These are phyloP conservation scores for Asterophora lycoperdoides DNA, from an alignment of 768 basidiomycete species.

Conservation along the genomic window DNA sequence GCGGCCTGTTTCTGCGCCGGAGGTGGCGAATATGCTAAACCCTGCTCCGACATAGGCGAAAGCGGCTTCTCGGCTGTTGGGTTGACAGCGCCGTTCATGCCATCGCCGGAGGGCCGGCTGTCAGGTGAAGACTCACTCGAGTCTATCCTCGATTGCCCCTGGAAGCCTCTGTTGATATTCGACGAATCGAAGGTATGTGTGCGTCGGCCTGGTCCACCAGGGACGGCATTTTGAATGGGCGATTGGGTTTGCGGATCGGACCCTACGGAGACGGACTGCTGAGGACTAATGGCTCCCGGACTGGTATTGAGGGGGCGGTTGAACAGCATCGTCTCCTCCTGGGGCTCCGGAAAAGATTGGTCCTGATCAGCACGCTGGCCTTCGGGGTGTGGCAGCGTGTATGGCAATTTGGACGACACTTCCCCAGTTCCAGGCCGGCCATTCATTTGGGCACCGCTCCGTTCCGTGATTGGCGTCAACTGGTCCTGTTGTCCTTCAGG, in stretches of 20 bases:
- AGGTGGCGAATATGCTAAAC: background rate
- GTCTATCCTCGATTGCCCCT: conserved; percentile 9
- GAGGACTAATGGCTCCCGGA: conserved; percentile 5
- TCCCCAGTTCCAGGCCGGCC: conserved; percentile 1
- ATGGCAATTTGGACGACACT: background rate
- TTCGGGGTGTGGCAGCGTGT: background rate
- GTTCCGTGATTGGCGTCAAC: conserved; percentile 20
- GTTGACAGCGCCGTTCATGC: background rate
- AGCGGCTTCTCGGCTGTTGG: conserved; percentile 9
- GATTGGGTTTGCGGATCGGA: background rate
- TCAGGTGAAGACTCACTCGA: conserved; percentile 1
- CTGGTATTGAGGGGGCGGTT: conserved; percentile 4
- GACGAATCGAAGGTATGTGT: conserved; percentile 12
- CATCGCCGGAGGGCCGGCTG: conserved; percentile 5
- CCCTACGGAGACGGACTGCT: background rate
- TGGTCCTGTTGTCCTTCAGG: conserved; percentile 15
- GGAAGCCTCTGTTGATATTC: conserved; percentile 8
- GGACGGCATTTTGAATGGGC: background rate
- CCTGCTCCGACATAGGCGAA: conserved; percentile 8
- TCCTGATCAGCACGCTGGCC: conserved; percentile 9
- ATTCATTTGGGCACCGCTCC: conserved; percentile 9
- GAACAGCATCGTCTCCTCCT: background rate
- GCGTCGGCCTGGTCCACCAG: background rate
- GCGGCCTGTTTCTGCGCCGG: background rate
- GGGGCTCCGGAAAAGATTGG: background rate